Evolutionary conservation across 139 green algal species (phyloP).

Genomic region (Zygnema cylindricum): DNA sequence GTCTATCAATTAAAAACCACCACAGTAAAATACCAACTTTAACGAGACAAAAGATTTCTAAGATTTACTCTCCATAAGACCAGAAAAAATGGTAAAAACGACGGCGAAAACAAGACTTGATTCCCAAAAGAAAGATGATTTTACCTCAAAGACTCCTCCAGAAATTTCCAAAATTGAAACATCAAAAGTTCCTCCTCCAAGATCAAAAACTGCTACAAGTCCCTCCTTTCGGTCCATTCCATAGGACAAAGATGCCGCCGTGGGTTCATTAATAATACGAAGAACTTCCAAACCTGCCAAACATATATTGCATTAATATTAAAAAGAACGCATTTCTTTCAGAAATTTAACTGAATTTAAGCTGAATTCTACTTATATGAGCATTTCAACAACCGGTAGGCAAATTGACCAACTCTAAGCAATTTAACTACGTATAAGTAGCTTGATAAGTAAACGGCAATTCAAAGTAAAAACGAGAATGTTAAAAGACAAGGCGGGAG

Average conservation of each 20-base stretch:
- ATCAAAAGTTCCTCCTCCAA: slow-evolving; percentile 97
- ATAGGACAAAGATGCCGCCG: slow-evolving; percentile 93
- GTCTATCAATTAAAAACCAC: no score
- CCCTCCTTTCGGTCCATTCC: slow-evolving; percentile 97
- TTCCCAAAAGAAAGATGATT: neutral
- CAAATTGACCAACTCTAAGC: no score
- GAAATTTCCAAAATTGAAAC: slow-evolving; percentile 98
- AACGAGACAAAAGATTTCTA: neutral
- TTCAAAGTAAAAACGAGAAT: no score
- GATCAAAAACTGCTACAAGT: slow-evolving; percentile 90
- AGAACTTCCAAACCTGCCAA: slow-evolving; percentile 69
- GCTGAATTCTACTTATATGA: no score
- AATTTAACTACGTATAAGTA: no score
- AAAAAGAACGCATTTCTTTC: no score
- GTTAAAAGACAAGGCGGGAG: neutral
- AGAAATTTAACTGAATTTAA: no score
- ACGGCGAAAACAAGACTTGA: neutral
- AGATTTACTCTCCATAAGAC: neutral
- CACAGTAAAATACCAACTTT: neutral
- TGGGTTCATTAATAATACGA: slow-evolving; percentile 99
- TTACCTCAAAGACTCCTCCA: slow-evolving; percentile 60
- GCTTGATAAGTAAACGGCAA: no score
- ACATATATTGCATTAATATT: no score
- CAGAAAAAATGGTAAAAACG: neutral
- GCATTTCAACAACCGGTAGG: no score